Conservation (phyloP, 345 rosid genomes). For the Salix udensis region DNA sequence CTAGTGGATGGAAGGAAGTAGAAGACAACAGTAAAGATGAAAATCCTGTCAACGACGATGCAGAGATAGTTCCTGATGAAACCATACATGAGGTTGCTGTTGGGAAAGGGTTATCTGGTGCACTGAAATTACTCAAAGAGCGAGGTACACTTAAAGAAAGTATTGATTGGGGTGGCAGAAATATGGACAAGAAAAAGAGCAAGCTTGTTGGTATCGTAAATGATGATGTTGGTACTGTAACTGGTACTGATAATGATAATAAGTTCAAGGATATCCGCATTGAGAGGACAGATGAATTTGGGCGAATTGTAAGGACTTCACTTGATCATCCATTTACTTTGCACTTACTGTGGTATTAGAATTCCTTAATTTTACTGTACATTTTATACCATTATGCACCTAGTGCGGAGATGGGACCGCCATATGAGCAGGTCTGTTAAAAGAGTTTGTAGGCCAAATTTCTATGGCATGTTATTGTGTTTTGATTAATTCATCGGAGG, state of each 20-base stretch:
- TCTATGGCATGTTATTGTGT: not conserved
- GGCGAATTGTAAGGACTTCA: conserved; percentile 72
- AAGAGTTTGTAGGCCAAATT: not conserved
- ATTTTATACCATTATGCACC: not conserved
- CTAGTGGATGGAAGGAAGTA: conserved; percentile 60
- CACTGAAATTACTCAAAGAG: conserved; percentile 70
- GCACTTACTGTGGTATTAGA: not conserved
- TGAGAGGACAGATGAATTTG: conserved; percentile 95
- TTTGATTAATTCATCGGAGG: not conserved
- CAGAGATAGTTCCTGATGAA: conserved; percentile 69
- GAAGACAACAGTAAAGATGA: conserved; percentile 48
- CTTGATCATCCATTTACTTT: not conserved
- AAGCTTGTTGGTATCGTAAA: conserved; percentile 82
- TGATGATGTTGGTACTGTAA: conserved; percentile 20
- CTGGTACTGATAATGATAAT: conserved; percentile 12
- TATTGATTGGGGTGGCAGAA: conserved; percentile 95
- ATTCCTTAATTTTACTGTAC: not conserved
- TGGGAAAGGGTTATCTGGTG: conserved; percentile 92
- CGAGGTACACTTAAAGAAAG: conserved; percentile 90
- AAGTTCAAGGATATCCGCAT: conserved; percentile 71
- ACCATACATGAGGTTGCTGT: conserved; percentile 82
- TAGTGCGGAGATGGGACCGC: not conserved
- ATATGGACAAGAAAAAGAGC: conserved; percentile 99
- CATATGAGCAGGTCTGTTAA: not conserved
- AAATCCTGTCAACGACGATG: conserved; percentile 43